phyloP scores from a whole-genome alignment of 441 rosid species.

The Adansonia grandidieri region DNA sequence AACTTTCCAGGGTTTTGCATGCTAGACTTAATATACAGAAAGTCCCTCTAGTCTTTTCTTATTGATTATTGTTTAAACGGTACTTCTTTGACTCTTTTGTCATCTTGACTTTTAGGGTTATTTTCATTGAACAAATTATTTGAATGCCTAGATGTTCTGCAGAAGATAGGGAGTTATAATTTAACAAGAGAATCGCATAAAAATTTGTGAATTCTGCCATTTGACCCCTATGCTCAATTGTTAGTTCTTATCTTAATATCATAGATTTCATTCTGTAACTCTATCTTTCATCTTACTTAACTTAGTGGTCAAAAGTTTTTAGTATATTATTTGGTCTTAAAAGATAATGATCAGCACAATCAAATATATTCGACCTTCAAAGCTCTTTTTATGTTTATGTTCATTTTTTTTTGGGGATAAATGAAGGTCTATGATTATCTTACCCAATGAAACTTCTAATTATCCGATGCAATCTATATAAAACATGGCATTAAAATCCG shows the following conservation, averaged over 20 bases:
- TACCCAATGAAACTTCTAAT: background rate
- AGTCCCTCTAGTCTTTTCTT: background rate
- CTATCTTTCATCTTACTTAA: background rate
- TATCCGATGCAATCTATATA: background rate
- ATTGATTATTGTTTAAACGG: background rate
- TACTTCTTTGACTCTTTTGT: background rate
- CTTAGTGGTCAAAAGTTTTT: background rate
- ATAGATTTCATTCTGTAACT: no score
- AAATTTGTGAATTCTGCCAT: background rate
- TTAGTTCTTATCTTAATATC: background rate
- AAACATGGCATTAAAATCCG: constrained; percentile 4
- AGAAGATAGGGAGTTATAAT: background rate
- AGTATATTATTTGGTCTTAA: background rate
- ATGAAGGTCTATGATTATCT: background rate
- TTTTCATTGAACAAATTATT: background rate
- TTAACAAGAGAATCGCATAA: background rate
- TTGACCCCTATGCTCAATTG: background rate
- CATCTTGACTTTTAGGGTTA: background rate
- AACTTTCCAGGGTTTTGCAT: background rate
- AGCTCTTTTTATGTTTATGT: background rate
- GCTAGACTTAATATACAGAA: background rate
- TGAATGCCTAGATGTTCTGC: background rate
- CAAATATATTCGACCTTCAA: background rate
- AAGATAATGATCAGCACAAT: background rate
- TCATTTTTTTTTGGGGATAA: background rate